Evolutionary conservation across 164 flowering plant genomes (phyloP).

Genomic region (Chloranthus sessilifolius): DNA sequence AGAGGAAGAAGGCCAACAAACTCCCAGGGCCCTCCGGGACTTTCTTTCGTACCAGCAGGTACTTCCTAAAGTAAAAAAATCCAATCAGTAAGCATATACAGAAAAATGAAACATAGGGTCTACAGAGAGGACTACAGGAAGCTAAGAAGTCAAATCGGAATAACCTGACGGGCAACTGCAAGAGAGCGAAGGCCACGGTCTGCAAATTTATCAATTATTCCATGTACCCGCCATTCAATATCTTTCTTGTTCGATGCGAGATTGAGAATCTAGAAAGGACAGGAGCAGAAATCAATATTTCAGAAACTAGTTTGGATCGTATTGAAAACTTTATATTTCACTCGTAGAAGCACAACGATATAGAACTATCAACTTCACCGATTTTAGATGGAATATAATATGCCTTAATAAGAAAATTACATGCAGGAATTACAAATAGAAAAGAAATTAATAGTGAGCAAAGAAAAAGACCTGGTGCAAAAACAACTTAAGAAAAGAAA

Average conservation of each 20-base stretch:
- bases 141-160: background rate
- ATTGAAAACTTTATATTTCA: background rate
- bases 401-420: background rate
- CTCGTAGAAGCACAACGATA: background rate
- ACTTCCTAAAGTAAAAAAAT: slow-evolving; percentile 35
- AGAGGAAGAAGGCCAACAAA: slow-evolving; percentile 66
- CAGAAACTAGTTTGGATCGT: background rate
- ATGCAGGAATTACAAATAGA: too few relatives aligned
- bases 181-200: slow-evolving; percentile 66
- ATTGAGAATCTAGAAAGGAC: slow-evolving; percentile 39
- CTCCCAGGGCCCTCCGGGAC: slow-evolving; percentile 67
- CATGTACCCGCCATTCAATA: slow-evolving; percentile 39
- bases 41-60: slow-evolving; percentile 46
- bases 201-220: slow-evolving; percentile 58
- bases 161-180: slow-evolving; percentile 61
- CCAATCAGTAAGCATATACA: background rate
- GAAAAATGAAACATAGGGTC: background rate
- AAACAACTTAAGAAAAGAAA: too few relatives aligned
- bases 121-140: background rate
- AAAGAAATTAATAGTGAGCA: too few relatives aligned
- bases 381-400: background rate
- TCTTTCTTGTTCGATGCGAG: slow-evolving; percentile 42
- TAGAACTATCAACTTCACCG: background rate
- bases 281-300: slow-evolving; percentile 1
- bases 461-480: too few relatives aligned